Conservation (phyloP, 345 rosid species). For the Erodium maritimum region DNA sequence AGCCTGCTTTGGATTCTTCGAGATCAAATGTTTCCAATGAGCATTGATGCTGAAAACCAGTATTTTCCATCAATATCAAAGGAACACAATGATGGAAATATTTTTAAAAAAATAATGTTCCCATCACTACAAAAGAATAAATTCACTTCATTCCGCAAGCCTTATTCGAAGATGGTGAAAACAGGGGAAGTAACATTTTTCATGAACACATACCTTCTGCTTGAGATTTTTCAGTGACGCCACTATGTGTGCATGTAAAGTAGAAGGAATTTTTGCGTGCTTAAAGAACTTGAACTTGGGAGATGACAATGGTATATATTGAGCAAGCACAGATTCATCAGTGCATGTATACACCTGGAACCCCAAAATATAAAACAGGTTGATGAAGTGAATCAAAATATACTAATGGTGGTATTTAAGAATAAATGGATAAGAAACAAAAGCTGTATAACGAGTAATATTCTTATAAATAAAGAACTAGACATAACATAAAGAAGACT, state of each 20-base stretch:
- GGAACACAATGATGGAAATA: no score
- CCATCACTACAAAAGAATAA: no score
- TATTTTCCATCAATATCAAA: no score
- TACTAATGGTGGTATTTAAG: no score
- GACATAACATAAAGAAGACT: constrained; percentile 5
- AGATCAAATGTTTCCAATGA: constrained; percentile 30
- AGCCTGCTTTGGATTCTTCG: constrained; percentile 15
- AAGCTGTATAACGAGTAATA: no score
- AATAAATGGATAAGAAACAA: no score
- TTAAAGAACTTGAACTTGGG: constrained; percentile 44
- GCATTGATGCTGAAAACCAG: constrained; percentile 39
- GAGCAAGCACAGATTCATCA: constrained; percentile 47
- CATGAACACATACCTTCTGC: constrained; percentile 33
- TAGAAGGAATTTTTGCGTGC: constrained; percentile 18
- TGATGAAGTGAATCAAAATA: constrained; percentile 4
- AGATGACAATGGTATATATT: constrained; percentile 48
- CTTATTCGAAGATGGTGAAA: no score
- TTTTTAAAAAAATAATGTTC: no score
- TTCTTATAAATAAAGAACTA: no score
- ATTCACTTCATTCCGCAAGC: no score
- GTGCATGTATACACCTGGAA: constrained; percentile 64
- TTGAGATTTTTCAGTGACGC: constrained; percentile 21
- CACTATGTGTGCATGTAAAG: constrained; percentile 11
- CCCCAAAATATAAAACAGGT: no score
- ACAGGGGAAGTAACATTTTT: no score